Conservation (phyloP, 1,284 basidiomycete species). For the Sanguinoderma infundibulare region DNA sequence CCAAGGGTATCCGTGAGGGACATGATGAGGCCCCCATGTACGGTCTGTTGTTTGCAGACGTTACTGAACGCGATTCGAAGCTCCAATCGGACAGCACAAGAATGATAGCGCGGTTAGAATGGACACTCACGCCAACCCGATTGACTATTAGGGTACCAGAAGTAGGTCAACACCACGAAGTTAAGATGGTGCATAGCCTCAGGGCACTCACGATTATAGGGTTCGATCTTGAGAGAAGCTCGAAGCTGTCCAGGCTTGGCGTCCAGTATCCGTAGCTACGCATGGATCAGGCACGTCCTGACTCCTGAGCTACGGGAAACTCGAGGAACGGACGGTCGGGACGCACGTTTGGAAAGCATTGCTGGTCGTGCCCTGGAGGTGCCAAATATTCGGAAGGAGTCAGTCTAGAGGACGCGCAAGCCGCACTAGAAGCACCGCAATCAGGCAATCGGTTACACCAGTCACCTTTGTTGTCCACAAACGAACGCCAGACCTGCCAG, state of each 20-base stretch:
- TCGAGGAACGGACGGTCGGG: not conserved
- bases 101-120: not conserved
- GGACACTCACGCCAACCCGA: constrained; percentile 65
- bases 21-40: constrained; percentile 86
- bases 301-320: not conserved
- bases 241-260: constrained; percentile 71
- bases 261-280: constrained; percentile 64
- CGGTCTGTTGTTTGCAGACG: constrained; percentile 41
- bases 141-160: constrained; percentile 52
- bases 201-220: constrained; percentile 67
- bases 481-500: constrained; percentile 78
- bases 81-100: not conserved
- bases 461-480: constrained; percentile 72
- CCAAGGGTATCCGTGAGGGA: constrained; percentile 88
- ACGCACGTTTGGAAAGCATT: constrained; percentile 77
- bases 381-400: not conserved
- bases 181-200: not conserved
- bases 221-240: constrained; percentile 71
- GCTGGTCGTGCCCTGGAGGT: constrained; percentile 69
- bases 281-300: not conserved
- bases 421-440: constrained; percentile 3
- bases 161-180: not conserved
- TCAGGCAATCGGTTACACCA: not conserved
- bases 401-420: not conserved
- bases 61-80: not conserved